A percentile compares a stretch with the other conserved stretches of the same genome.
These are phyloP conservation scores for Kwoniella pini DNA, from an alignment of 768 basidiomycete species.

Conservation along the genomic window DNA sequence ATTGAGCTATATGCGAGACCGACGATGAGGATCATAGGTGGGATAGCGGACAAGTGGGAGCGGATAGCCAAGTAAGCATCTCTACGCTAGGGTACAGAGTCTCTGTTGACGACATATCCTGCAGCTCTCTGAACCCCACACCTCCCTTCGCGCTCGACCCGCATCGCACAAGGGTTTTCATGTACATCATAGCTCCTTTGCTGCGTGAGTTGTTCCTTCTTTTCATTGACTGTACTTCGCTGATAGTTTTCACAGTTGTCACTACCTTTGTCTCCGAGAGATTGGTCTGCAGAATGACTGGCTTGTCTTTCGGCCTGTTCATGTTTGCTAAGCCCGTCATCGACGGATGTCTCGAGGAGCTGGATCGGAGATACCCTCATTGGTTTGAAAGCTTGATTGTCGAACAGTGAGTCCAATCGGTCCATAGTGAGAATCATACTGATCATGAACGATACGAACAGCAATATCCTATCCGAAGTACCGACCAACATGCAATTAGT, in stretches of 20 bases:
- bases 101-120: neutral
- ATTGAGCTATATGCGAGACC: constrained; percentile 54
- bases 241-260: constrained; percentile 25
- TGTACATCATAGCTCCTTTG: constrained; percentile 46
- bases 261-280: constrained; percentile 50
- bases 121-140: constrained; percentile 52
- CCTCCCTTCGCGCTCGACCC: constrained; percentile 52
- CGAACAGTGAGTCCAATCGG: constrained; percentile 51
- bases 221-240: neutral
- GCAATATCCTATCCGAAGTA: constrained; percentile 56
- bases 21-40: constrained; percentile 54
- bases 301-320: constrained; percentile 53
- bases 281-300: constrained; percentile 50
- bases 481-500: constrained; percentile 60
- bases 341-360: constrained; percentile 40
- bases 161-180: constrained; percentile 51
- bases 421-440: neutral
- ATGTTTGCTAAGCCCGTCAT: constrained; percentile 59
- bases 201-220: constrained; percentile 24
- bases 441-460: constrained; percentile 2
- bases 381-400: constrained; percentile 57
- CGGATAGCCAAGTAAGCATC: constrained; percentile 53
- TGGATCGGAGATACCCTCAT: constrained; percentile 53
- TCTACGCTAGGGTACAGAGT: neutral
- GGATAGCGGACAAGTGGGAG: constrained; percentile 58